Base-by-base conservation (phyloP, 257 asterid genomes). In the Ocimum tenuiflorum region DNA sequence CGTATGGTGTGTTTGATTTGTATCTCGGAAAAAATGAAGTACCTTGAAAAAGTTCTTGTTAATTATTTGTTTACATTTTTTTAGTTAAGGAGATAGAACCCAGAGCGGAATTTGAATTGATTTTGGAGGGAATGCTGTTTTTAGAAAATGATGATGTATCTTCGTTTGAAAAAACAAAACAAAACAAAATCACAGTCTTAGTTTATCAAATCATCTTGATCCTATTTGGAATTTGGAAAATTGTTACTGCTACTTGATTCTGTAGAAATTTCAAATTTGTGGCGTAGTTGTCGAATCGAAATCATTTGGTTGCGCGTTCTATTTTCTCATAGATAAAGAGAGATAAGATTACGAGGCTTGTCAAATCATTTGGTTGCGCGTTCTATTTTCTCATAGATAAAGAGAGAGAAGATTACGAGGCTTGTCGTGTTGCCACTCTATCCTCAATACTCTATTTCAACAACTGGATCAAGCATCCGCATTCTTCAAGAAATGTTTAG, bases 361-460 rank as follows among this genome's bases (percentile, higher is more conserved):
- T 94, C 6, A 9, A 51, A 14, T 29, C 10, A 23, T 46, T 48
- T 54, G 31, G 51, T 42, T 49, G 39, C 27, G 1, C 41, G 4
- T 57, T 50, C 17, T 7, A 61, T 69, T 56, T 24, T 20, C 33
- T 67, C 46, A 75, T 81, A 94, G 99, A 86, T 94, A 59, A 94
- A 94, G 83, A 79, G 85, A 75, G 99, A 94, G 41, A 72, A 77
- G 72, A 85, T 94, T 70, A 86, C 94, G 8, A 83, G 76, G 80
- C 97, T 94, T 9, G 97, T 94, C 6, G 95, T 94, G 36, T 83
- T 94, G 70, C 99, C 99, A 19, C 88, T 94, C 13, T 94, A 94
- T 72, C 97, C 99, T 77, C 99, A 94, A 59, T 94, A 86, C 77
- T 94, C 97, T 53, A 88, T 94, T 70, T 94, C 99, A 18, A 94